Evolutionary conservation across 768 basidiomycete genomes (phyloP).

Genomic region (Amanita molliuscula): DNA sequence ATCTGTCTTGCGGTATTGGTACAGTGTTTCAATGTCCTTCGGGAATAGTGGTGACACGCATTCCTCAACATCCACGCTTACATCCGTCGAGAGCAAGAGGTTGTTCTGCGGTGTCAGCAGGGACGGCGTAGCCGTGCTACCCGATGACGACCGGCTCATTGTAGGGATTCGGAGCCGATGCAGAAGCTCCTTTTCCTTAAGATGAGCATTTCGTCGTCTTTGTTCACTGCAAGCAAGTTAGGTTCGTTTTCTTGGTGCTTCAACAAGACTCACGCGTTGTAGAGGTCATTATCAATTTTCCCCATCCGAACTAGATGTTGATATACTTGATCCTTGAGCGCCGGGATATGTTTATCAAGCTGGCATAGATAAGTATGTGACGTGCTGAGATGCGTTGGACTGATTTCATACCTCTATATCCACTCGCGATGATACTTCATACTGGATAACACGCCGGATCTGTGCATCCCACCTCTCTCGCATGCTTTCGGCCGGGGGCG

Average conservation of each 20-base stretch:
- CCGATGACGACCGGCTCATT: not conserved
- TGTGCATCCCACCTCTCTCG: conserved; percentile 22
- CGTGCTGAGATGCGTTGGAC: not conserved
- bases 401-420: not conserved
- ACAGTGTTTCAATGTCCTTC: not conserved
- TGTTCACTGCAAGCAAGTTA: not conserved
- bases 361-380: not conserved
- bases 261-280: not conserved
- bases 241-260: not conserved
- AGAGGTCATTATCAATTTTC: not conserved
- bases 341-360: not conserved
- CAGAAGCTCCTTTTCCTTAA: not conserved
- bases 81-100: not conserved
- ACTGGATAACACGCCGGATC: conserved; percentile 24
- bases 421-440: conserved; percentile 31
- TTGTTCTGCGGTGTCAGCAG: not conserved
- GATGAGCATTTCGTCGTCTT: not conserved
- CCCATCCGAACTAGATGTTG: not conserved
- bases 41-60: not conserved
- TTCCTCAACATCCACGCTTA: not conserved
- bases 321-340: not conserved
- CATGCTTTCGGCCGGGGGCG: conserved; percentile 29
- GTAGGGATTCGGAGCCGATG: not conserved
- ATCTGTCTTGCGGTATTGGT: not conserved
- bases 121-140: conserved; percentile 1